A percentile compares a stretch with the other conserved stretches of the same genome.
phyloP scores from a whole-genome alignment of 129 eudicot genomes.

The Pittosporum tobira region DNA sequence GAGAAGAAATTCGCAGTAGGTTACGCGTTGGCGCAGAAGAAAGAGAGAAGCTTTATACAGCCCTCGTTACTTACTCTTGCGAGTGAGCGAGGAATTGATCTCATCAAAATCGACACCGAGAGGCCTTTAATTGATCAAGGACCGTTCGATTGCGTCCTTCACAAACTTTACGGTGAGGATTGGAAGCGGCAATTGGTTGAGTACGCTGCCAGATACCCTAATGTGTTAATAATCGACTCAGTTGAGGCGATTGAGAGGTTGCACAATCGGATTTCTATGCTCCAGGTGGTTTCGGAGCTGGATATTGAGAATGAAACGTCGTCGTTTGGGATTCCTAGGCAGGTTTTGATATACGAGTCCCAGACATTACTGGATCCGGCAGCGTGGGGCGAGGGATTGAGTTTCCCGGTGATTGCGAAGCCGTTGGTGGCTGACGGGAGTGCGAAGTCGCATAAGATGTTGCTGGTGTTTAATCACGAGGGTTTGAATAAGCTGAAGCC shows the following conservation, averaged over 20 bases:
- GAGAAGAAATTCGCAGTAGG: too few species aligned
- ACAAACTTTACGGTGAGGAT: conserved; percentile 21
- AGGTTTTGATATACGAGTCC: conserved; percentile 26
- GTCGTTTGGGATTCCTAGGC: conserved; percentile 33
- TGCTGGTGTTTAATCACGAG: conserved; percentile 25
- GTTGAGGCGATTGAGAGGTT: conserved; percentile 14
- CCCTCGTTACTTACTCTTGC: too few species aligned
- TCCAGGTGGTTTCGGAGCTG: conserved; percentile 9
- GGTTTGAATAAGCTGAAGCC: conserved; percentile 30
- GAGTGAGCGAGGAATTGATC: too few species aligned
- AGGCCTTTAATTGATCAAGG: conserved; percentile 18
- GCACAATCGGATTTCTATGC: conserved; percentile 28
- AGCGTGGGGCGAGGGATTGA: conserved; percentile 17
- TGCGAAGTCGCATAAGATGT: conserved; percentile 46
- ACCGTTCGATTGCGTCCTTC: conserved; percentile 26
- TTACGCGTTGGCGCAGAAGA: too few species aligned
- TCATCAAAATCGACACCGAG: conserved; percentile 10
- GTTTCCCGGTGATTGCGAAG: conserved; percentile 50
- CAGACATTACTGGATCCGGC: conserved; percentile 3
- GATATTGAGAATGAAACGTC: background rate
- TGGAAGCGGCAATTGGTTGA: conserved; percentile 18
- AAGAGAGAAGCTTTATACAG: too few species aligned
- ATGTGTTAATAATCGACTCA: conserved; percentile 18
- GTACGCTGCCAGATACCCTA: conserved; percentile 11
- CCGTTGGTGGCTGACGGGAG: conserved; percentile 53